Base-by-base conservation (phyloP, 2,329 filamentous ascomycete genomes). In the Cordyceps fumosorosea region DNA sequence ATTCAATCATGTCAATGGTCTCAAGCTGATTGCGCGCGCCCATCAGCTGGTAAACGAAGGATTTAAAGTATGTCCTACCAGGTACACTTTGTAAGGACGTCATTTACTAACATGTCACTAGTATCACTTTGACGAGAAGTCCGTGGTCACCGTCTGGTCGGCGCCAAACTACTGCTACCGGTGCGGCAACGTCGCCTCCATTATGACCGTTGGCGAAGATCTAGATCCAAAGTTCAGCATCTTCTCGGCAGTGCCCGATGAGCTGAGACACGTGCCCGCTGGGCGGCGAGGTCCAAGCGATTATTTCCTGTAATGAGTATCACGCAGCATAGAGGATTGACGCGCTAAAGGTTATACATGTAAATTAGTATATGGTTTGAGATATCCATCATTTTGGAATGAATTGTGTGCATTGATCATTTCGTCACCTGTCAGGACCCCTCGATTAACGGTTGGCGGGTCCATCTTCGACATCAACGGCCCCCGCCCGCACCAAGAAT, bases 21-120 rank as follows among this genome's bases (percentile, higher is more conserved):
- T 99, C 81, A 95, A 89, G 66, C 90, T 98, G 70, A 99, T 99
- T 71, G 84, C 97, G 32, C 89, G 95, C 56, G 95, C 95, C n/a
- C 95, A 99, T 76, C 95, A 99, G 77, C 83, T 99, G 2, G 97
- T 96, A 69, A 96, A 99, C 70, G 95, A 99, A 77, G 95, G 95
- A 4, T 99, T 96, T 77, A 96, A 99, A 82, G 90, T 96, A 70
- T 65, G 75, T 6, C 42, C 16, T 12, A 12, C 8, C 14, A 18
- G 44, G 18, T 47, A 18, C 6, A 29, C 48, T 18, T 22, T 3
- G 5, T 8, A 40, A 51, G 10, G 40, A 29, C 47, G 11, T 14
- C 18, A 18, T 52, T n/a, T 44, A 24, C 50, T 58, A 26, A 57
- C 45, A n/a, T 3, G 32, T 37, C 7, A 57, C 40, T 62, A 91